Evolutionary conservation across 2,329 filamentous ascomycete genomes (phyloP), one percentile per base, ranked within the genome.

Genomic region (Epichloe scottii): DNA sequence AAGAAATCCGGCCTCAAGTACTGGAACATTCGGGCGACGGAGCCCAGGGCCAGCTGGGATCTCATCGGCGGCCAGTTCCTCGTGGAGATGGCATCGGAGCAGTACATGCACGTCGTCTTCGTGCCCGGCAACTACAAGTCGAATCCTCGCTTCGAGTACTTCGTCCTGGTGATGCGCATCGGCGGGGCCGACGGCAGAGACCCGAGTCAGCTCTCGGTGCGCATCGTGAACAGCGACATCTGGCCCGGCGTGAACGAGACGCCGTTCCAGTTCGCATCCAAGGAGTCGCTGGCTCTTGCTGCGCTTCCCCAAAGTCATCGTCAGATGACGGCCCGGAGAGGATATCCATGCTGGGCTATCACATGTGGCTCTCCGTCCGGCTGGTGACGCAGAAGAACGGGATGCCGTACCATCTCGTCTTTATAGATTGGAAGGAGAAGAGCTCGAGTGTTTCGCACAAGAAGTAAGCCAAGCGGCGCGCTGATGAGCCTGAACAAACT

Each of bases 61-160:
- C 40, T 38, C 14, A 40, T 34, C 19, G 48, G 48, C 15, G 41
- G 41, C 14, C 48, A 45, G 48, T 50, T 38, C 23, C 48, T 50
- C 12, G 33, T 50, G 6, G 48, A 50, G 48, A 50, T 45, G 48
- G 41, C 48, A 4, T 38, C 48, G 2, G 40, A 50, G 33, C 14
- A 19, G 40, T 45, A 50, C 33, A 50, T 50, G 21, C 48, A 50
- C 40, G 15, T 50, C 14, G 48, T 38, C 12, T 50, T 50, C 15
- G 48, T 44, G 17, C 40, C 48, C 6, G 48, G 48, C 11, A 45
- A 45, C 30, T 30, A 50, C 41, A 7, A 39, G 23, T 30, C 48
- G 8, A 50, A 40, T n/a, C 48, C 33, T 6, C 14, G 33, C 7
- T 44, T 39, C 10, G 41, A 50, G 33, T 45, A 50, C 35, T 45